phyloP scores from a whole-genome alignment of 148 eudicot genomes.

The Rheum nobile region DNA sequence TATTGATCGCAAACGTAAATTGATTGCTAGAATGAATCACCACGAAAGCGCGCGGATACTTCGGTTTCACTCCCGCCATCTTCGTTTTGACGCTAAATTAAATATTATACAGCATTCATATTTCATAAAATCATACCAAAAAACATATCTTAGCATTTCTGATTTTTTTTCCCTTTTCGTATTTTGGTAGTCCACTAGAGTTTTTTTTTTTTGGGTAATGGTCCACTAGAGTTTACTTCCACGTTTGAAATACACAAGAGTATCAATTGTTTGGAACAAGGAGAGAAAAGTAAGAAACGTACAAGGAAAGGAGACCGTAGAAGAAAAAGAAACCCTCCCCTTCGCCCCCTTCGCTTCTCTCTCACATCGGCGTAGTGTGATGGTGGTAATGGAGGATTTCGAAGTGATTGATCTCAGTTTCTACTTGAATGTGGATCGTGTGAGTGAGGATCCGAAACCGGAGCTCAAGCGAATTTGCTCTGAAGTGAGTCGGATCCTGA shows the following conservation, averaged over 20 bases:
- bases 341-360: background rate
- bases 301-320: background rate
- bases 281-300: background rate
- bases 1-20: no score
- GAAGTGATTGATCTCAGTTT: constrained; percentile 71
- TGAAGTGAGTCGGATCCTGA: constrained; percentile 67
- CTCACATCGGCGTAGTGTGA: background rate
- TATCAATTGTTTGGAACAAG: background rate
- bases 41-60: background rate
- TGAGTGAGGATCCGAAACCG: constrained; percentile 12
- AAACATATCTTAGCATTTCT: background rate
- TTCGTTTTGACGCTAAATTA: background rate
- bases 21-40: background rate
- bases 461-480: constrained; percentile 31
- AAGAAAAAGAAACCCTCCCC: background rate
- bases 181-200: background rate
- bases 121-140: background rate
- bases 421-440: constrained; percentile 23
- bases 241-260: background rate
- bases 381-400: constrained; percentile 47
- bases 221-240: background rate
- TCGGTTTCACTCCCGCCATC: background rate
- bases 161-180: background rate
- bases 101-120: background rate
- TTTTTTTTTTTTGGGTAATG: no score